Percentiles rank a stretch among this genome's conserved stretches.
phyloP scores from a whole-genome alignment of 106 monocot species.

The Xerophyta viscosa region DNA sequence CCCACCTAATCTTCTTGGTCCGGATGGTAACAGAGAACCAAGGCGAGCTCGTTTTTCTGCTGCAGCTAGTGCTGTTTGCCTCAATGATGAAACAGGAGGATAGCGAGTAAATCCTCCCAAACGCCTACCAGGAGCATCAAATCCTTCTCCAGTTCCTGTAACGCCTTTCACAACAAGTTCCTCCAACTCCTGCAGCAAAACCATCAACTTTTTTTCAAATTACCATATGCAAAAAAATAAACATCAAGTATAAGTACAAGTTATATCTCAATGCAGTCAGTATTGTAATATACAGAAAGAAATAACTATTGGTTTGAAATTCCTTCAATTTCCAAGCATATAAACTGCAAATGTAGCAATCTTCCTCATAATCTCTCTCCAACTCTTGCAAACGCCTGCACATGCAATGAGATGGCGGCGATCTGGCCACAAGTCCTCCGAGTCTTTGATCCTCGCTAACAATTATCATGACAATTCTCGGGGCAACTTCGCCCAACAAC shows the following conservation, averaged over 20 bases:
- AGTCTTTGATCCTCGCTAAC: conserved; percentile 62
- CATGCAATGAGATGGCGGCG: conserved; percentile 77
- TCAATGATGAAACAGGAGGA: conserved; percentile 45
- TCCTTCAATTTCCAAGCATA: no score
- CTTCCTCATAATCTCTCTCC: conserved; percentile 88
- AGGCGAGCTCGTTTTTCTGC: conserved; percentile 63
- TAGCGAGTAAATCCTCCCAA: conserved; percentile 68
- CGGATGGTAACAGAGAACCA: conserved; percentile 60
- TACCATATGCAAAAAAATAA: neutral
- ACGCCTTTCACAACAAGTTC: conserved; percentile 71
- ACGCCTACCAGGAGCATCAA: conserved; percentile 75
- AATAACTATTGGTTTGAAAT: no score
- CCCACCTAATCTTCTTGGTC: conserved; percentile 66
- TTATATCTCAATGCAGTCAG: no score
- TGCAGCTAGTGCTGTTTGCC: conserved; percentile 53
- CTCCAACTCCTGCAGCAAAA: conserved; percentile 60
- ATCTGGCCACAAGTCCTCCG: conserved; percentile 51
- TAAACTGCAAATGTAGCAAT: no score
- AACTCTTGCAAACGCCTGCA: conserved; percentile 81
- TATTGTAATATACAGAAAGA: no score
- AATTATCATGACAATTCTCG: conserved; percentile 76
- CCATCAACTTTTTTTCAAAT: neutral
- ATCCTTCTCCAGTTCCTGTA: conserved; percentile 74
- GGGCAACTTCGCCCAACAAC: conserved; percentile 67
- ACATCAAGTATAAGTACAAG: neutral